Evolutionary conservation across 2,329 filamentous ascomycete genomes (phyloP).

Genomic region (Neopestalotiopsis sp.): DNA sequence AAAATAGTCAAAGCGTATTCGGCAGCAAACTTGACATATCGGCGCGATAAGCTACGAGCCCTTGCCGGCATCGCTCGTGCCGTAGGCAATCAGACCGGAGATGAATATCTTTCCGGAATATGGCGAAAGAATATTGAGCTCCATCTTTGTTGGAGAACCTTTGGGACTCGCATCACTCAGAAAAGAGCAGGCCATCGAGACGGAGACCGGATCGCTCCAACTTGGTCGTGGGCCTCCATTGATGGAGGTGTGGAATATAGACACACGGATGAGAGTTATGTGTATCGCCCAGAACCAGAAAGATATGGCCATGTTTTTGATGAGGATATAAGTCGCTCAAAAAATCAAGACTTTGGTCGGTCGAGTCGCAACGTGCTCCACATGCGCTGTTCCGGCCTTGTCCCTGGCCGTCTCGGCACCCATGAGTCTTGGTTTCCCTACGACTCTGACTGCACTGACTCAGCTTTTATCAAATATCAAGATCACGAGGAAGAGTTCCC

Average conservation of each 20-base stretch:
- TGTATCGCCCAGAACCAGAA: too few relatives aligned
- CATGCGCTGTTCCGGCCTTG: background rate
- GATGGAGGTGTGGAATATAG: background rate
- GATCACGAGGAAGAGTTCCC: background rate
- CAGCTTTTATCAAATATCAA: background rate
- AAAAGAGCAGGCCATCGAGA: background rate
- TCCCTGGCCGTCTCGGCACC: background rate
- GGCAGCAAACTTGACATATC: background rate
- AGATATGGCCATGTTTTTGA: background rate
- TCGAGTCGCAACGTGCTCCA: background rate
- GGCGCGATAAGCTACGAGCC: background rate
- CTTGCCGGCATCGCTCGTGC: background rate
- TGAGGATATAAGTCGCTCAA: rapidly evolving
- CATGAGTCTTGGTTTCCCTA: background rate
- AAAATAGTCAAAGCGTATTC: background rate
- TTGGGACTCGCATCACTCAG: background rate
- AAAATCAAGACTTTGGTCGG: background rate
- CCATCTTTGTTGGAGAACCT: background rate
- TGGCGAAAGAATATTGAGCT: background rate
- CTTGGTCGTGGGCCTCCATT: background rate
- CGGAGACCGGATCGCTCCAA: background rate
- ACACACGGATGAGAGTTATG: too few relatives aligned
- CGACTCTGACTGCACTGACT: background rate
- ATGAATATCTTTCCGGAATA: background rate
- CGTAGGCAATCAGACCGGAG: background rate